Evolutionary conservation across 352 stramenopile genomes (phyloP).

Genomic region (Phytopythium kandeliae): DNA sequence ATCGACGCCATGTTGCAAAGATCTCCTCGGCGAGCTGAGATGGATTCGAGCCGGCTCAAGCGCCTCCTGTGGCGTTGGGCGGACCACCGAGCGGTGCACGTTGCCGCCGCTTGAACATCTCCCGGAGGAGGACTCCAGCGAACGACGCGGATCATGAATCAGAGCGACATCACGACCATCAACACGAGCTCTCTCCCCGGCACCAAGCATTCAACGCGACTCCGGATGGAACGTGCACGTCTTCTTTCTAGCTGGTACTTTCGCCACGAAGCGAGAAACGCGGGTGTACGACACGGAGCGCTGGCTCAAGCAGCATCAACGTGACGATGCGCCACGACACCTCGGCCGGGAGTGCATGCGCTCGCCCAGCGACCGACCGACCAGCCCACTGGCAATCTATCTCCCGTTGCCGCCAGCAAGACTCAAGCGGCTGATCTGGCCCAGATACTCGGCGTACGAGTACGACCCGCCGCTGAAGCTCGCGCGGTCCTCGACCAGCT

Average conservation of each 20-base stretch:
- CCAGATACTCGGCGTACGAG: conserved; percentile 98
- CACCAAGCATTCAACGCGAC: not conserved
- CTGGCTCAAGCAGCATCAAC: too few species aligned
- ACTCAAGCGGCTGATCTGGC: conserved; percentile 79
- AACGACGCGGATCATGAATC: not conserved
- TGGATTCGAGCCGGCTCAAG: not conserved
- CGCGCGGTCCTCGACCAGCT: conserved; percentile 97
- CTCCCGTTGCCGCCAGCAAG: conserved; percentile 55
- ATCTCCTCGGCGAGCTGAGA: not conserved
- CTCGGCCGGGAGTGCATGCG: not conserved
- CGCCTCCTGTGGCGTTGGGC: not conserved
- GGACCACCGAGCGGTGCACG: too few species aligned
- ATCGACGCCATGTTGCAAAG: too few species aligned
- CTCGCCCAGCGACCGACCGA: not conserved
- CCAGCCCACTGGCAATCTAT: conserved; percentile 12
- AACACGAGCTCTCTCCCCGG: not conserved
- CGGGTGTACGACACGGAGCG: not conserved
- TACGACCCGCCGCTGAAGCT: conserved; percentile 96
- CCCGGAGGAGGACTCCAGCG: too few species aligned
- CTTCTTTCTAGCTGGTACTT: conserved; percentile 9
- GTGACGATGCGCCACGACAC: not conserved
- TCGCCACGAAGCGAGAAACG: not conserved
- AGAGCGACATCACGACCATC: not conserved
- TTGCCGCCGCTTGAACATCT: too few species aligned
- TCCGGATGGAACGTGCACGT: not conserved